phyloP scores from a whole-genome alignment of 2,329 filamentous ascomycete genomes.

The Aspergillus terreus region DNA sequence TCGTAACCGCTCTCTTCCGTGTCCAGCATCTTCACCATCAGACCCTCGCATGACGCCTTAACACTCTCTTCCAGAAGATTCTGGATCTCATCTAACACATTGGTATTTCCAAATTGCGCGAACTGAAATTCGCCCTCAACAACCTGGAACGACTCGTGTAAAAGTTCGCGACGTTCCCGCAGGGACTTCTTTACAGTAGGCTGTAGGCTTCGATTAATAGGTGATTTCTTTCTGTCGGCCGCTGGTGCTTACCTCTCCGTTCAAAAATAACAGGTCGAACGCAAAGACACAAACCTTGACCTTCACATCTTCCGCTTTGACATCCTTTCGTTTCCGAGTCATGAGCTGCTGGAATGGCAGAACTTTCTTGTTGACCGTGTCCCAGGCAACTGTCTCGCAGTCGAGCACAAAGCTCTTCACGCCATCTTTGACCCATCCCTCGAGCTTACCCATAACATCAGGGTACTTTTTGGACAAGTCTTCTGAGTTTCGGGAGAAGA shows the following conservation, averaged over 20 bases:
- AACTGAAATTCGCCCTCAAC: conserved; percentile 89
- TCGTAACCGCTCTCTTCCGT: conserved; percentile 91
- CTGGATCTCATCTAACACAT: conserved; percentile 91
- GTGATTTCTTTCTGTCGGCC: background rate
- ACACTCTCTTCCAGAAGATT: conserved; percentile 88
- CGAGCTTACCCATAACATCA: conserved; percentile 83
- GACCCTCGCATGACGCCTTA: conserved; percentile 90
- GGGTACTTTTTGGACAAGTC: conserved; percentile 97
- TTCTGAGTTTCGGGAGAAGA: conserved; percentile 97
- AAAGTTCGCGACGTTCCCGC: conserved; percentile 73
- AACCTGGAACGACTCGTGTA: conserved; percentile 68
- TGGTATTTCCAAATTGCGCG: conserved; percentile 80
- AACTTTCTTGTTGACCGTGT: conserved; percentile 90
- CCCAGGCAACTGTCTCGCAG: conserved; percentile 97
- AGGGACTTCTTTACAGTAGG: conserved; percentile 82
- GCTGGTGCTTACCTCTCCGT: conserved; percentile 62
- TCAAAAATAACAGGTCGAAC: conserved; percentile 90
- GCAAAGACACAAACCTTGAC: conserved; percentile 97
- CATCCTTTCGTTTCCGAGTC: conserved; percentile 96
- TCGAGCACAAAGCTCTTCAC: conserved; percentile 97
- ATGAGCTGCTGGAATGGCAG: conserved; percentile 96
- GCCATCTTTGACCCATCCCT: conserved; percentile 82
- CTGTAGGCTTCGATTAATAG: conserved; percentile 24
- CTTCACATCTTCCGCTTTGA: conserved; percentile 91
- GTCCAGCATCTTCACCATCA: conserved; percentile 99